Evolutionary conservation across 1,139 yeast genomes (phyloP), one percentile per base, ranked within the genome.

Genomic region (Scheffersomyces illinoinensis): DNA sequence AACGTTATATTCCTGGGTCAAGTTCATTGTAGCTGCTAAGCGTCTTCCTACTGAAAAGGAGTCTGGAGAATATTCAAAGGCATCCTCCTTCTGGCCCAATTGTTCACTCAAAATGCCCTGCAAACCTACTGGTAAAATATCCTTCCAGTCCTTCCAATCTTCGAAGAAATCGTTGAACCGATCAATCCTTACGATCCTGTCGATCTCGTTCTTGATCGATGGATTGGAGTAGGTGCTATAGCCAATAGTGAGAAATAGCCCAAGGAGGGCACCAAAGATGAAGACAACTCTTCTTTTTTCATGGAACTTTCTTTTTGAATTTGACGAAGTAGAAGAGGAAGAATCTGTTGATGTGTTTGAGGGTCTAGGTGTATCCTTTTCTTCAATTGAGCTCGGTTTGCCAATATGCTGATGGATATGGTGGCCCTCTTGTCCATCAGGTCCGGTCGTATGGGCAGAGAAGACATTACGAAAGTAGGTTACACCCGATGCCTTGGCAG

Each of bases 41-140:
- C 89, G 80, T 64, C 82, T 84, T 2, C 99, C 99, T 24, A 93
- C 97, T 0, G 96, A 91, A 75, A 95, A 95, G 56, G 92, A 86
- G 61, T 91, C 96, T 5, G 96, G 87, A 5, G 89, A 81, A 49
- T 89, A 89, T 50, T 76, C 77, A 48, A 77, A 71, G 54, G 75
- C 73, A 52, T 75, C 75, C 19, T 71, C 75, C 46, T 71, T 68
- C 47, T 61, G 62, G 66, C 58, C 72, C 14, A 61, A 72, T 57
- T 83, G 84, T 62, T 89, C 93, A 20, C 79, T 76, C 46, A 93
- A 74, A 58, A 91, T 85, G 12, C 85, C 77, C 59, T 86, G 84
- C 18, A 93, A 70, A 0, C 90, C 82, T 0, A 79, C 75, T 1
- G 98, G 98, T 19, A 95, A 74, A 48, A 82, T 78, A 24, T 85